Evolutionary conservation across 179 eudicot species (phyloP).

Genomic region (Gypsophila paniculata): DNA sequence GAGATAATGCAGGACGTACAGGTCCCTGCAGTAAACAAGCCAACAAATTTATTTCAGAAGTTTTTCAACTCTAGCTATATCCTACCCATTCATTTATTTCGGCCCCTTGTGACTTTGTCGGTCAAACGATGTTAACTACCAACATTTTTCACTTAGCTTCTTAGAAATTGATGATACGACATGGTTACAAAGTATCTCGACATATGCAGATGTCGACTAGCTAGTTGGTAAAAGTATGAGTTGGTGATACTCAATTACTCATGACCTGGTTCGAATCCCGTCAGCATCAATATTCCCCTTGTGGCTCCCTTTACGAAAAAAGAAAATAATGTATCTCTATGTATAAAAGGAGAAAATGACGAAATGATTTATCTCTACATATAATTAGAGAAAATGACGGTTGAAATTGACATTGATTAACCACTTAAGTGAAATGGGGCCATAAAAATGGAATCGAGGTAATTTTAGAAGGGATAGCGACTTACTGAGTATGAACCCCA

Average conservation of each 20-base stretch:
- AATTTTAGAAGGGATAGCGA: background rate
- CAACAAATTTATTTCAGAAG: conserved; percentile 17
- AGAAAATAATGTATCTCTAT: too few species aligned
- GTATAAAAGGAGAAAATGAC: too few species aligned
- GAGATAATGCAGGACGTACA: conserved; percentile 69
- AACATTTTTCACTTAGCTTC: background rate
- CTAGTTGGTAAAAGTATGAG: too few species aligned
- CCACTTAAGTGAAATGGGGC: background rate
- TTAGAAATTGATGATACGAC: too few species aligned
- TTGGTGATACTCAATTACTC: too few species aligned
- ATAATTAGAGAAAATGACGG: background rate
- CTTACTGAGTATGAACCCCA: conserved; percentile 85
- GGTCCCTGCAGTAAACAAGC: conserved; percentile 54
- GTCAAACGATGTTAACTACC: background rate
- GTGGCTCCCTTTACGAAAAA: too few species aligned
- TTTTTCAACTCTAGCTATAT: background rate
- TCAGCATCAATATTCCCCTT: too few species aligned
- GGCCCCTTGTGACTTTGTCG: background rate
- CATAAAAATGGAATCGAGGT: background rate
- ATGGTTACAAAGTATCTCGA: too few species aligned
- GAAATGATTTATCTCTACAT: too few species aligned
- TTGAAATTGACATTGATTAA: background rate
- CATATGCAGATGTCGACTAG: too few species aligned
- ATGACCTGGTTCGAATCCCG: too few species aligned
- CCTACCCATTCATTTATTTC: background rate